Conservation (phyloP, 768 basidiomycete species). For the Xerocomellus chrysenteron region DNA sequence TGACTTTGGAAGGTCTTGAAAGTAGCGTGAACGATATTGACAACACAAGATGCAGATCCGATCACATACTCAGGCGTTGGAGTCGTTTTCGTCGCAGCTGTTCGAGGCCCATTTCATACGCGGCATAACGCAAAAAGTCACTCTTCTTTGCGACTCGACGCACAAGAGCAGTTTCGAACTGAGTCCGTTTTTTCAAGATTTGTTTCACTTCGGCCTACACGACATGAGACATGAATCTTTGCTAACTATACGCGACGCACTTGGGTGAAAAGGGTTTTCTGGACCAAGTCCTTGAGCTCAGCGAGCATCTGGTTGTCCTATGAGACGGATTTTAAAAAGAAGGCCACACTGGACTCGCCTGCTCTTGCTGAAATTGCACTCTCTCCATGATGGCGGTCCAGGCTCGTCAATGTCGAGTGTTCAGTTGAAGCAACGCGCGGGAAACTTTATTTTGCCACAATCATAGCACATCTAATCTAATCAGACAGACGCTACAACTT, state of each 20-base stretch:
- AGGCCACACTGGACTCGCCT: conserved; percentile 41
- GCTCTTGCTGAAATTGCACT: conserved; percentile 92
- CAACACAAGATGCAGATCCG: not conserved
- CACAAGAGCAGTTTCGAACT: conserved; percentile 80
- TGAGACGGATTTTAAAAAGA: not conserved
- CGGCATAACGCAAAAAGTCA: conserved; percentile 88
- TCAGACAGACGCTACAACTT: not conserved
- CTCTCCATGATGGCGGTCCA: conserved; percentile 71
- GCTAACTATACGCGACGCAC: conserved; percentile 39
- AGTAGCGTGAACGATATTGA: not conserved
- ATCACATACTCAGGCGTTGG: conserved; percentile 62
- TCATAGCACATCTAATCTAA: conserved; percentile 16
- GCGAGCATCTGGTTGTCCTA: conserved; percentile 71
- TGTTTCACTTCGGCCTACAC: conserved; percentile 73
- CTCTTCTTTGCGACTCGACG: conserved; percentile 81
- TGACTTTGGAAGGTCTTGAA: conserved; percentile 31
- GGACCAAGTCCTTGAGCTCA: conserved; percentile 89
- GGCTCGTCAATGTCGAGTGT: not conserved
- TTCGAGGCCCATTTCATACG: conserved; percentile 89
- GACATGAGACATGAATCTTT: conserved; percentile 1
- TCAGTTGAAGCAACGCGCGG: not conserved
- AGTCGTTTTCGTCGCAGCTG: conserved; percentile 73
- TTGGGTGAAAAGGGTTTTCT: conserved; percentile 81
- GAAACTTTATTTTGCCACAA: not conserved
- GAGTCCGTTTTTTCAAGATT: conserved; percentile 82